Percentiles rank a stretch among this genome's conserved stretches.
phyloP scores from a whole-genome alignment of 164 flowering plant species.

The Litsea cubeba region DNA sequence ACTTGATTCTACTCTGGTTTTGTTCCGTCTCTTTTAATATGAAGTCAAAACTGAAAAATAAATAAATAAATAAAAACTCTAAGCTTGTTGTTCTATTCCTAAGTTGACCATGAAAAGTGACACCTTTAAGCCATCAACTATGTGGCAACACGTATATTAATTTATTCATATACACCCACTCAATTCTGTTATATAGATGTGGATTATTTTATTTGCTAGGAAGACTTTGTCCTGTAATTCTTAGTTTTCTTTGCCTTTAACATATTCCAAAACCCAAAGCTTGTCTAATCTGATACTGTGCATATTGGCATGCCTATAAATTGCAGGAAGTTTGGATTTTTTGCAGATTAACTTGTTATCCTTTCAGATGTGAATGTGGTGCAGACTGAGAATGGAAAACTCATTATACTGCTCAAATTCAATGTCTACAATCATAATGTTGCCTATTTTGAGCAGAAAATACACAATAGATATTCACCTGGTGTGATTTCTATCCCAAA shows the following conservation, averaged over 20 bases:
- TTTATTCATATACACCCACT: background rate
- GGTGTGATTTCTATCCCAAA: too few species aligned
- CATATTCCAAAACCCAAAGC: too few species aligned
- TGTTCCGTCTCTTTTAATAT: background rate
- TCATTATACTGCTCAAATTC: background rate
- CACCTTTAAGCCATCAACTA: background rate
- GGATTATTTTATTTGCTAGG: background rate
- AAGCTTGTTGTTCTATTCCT: background rate
- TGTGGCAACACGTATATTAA: background rate
- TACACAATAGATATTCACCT: too few species aligned
- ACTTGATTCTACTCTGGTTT: background rate
- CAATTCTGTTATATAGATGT: background rate
- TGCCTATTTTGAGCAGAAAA: too few species aligned
- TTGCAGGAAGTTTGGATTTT: background rate
- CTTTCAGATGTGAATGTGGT: background rate
- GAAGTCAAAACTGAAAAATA: background rate
- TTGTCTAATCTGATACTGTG: background rate
- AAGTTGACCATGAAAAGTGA: background rate
- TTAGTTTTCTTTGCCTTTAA: too few species aligned
- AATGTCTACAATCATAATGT: too few species aligned
- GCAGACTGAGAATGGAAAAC: background rate
- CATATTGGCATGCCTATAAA: background rate
- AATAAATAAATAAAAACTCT: too few species aligned
- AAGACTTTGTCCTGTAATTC: background rate
- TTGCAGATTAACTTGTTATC: background rate